These are phyloP conservation scores for Bertia moriformis DNA, from an alignment of 2,329 filamentous ascomycete genomes.

Conservation along the genomic window DNA sequence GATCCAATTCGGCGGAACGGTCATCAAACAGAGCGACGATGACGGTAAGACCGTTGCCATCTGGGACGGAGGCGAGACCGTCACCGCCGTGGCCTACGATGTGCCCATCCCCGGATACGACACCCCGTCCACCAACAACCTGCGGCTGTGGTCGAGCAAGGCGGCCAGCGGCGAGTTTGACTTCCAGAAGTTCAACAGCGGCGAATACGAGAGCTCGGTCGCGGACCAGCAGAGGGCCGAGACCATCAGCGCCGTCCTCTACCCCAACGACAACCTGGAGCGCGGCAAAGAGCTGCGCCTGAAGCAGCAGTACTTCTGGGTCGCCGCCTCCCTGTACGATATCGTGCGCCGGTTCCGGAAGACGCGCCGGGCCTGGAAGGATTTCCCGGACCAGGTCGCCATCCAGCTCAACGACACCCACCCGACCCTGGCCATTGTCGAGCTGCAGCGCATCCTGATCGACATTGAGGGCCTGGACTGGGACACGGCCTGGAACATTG, in stretches of 20 bases:
- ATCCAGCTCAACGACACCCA: conserved; percentile 98
- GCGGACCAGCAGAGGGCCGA: conserved; percentile 98
- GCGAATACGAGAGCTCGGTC: conserved; percentile 94
- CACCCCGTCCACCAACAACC: conserved; percentile 85
- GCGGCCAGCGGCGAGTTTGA: conserved; percentile 94
- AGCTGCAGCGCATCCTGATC: conserved; percentile 81
- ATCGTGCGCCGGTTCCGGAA: conserved; percentile 98
- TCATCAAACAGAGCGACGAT: conserved; percentile 60
- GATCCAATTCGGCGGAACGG: conserved; percentile 87
- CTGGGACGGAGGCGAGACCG: conserved; percentile 89
- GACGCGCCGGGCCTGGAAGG: conserved; percentile 74
- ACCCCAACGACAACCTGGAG: conserved; percentile 94
- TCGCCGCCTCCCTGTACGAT: conserved; percentile 86
- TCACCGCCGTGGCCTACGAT: conserved; percentile 85
- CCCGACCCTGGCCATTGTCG: conserved; percentile 87
- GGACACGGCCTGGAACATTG: conserved; percentile 81
- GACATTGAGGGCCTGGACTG: conserved; percentile 84
- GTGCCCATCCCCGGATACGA: conserved; percentile 81
- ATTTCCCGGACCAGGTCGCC: conserved; percentile 87
- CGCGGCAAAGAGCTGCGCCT: conserved; percentile 90
- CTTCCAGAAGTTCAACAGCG: conserved; percentile 98
- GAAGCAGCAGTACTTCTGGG: conserved; percentile 99
- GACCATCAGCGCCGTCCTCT: conserved; percentile 92
- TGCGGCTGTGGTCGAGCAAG: conserved; percentile 94
- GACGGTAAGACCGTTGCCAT: conserved; percentile 59